phyloP scores from a whole-genome alignment of 768 basidiomycete species.

The Imleria badia region DNA sequence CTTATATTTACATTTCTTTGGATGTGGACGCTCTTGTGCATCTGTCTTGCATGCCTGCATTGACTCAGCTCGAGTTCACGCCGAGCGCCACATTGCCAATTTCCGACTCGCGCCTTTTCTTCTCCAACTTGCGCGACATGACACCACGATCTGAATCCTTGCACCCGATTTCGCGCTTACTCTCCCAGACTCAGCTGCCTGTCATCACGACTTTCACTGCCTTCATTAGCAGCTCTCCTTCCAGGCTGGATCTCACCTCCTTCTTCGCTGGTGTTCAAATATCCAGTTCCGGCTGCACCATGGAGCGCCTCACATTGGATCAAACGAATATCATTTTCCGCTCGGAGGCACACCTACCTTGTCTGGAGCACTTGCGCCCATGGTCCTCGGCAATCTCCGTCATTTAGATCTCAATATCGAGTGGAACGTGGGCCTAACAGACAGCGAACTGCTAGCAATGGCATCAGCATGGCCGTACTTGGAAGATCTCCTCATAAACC shows the following conservation, averaged over 20 bases:
- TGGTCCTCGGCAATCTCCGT: background rate
- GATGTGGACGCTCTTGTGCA: background rate
- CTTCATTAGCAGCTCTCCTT: background rate
- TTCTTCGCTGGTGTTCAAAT: background rate
- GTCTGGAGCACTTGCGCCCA: background rate
- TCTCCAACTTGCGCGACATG: background rate
- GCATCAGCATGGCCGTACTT: background rate
- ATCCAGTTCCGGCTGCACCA: background rate
- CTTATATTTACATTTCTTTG: background rate
- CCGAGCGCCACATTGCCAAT: too few relatives aligned
- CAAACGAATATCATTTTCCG: background rate
- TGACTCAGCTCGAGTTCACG: background rate
- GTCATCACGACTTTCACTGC: background rate
- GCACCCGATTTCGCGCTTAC: background rate
- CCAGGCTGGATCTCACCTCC: background rate
- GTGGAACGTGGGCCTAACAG: background rate
- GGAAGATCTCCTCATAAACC: background rate
- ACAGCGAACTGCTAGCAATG: background rate
- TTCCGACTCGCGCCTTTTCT: background rate
- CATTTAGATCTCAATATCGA: background rate
- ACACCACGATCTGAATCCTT: background rate
- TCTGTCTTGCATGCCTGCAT: background rate
- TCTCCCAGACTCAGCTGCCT: background rate
- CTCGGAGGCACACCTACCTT: background rate
- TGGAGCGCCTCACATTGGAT: background rate